phyloP scores from a whole-genome alignment of 2,329 filamentous ascomycete species.

The Fusarium mangiferae region DNA sequence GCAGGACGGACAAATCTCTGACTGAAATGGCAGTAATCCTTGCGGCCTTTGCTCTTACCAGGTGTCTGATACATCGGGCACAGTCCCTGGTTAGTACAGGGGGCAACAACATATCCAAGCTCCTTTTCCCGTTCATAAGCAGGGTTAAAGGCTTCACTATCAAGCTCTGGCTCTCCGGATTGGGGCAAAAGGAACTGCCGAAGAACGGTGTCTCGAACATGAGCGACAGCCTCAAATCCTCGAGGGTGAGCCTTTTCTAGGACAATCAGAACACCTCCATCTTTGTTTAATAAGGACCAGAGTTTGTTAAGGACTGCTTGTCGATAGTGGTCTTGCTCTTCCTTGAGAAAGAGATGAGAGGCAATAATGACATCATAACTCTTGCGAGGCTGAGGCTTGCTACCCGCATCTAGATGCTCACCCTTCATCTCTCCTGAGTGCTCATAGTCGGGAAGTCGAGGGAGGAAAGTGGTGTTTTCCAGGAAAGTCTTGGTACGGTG shows the following conservation, averaged over 20 bases:
- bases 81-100: conserved; percentile 87
- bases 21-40: conserved; percentile 90
- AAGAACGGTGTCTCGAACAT: conserved; percentile 81
- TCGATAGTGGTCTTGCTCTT: conserved; percentile 80
- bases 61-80: conserved; percentile 89
- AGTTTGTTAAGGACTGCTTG: conserved; percentile 86
- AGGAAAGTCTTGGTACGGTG: conserved; percentile 80
- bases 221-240: conserved; percentile 92
- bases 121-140: conserved; percentile 60
- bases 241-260: conserved; percentile 91
- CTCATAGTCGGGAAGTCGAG: conserved; percentile 87
- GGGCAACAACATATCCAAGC: conserved; percentile 72
- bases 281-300: conserved; percentile 84
- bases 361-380: conserved; percentile 91
- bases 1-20: conserved; percentile 88
- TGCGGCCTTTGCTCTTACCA: conserved; percentile 77
- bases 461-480: conserved; percentile 90
- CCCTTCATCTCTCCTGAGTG: conserved; percentile 70
- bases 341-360: conserved; percentile 81
- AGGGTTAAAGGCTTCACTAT: conserved; percentile 53
- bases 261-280: conserved; percentile 87
- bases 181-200: conserved; percentile 74
- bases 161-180: conserved; percentile 49
- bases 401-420: conserved; percentile 67
- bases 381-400: conserved; percentile 71